phyloP scores from a whole-genome alignment of 2,329 filamentous ascomycete genomes.

The Acrocalymma vagum region DNA sequence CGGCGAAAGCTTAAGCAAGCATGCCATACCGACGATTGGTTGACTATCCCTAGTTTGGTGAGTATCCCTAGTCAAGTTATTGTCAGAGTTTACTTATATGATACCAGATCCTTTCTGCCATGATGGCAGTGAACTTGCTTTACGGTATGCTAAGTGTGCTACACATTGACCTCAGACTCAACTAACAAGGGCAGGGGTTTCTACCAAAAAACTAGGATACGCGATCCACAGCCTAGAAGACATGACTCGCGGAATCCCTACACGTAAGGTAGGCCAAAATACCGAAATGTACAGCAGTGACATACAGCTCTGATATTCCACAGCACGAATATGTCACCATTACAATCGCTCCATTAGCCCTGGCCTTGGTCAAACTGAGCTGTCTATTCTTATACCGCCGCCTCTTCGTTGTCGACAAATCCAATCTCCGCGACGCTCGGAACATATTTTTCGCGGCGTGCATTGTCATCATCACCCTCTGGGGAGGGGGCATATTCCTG shows the following conservation, averaged over 20 bases:
- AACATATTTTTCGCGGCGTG: neutral
- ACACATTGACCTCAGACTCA: too few species aligned
- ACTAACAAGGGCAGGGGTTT: too few species aligned
- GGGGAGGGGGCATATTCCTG: neutral
- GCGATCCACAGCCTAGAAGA: too few species aligned
- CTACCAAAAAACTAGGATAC: too few species aligned
- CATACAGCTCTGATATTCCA: too few species aligned
- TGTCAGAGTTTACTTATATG: too few species aligned
- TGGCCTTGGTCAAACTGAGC: neutral
- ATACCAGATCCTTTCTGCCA: too few species aligned
- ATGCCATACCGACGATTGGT: constrained; percentile 12
- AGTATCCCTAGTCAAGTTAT: neutral
- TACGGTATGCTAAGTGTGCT: too few species aligned
- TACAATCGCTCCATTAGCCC: neutral
- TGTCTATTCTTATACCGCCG: constrained; percentile 1
- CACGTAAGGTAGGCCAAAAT: too few species aligned
- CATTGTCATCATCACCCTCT: neutral
- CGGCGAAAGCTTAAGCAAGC: constrained; percentile 5
- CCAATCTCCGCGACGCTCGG: neutral
- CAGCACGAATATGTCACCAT: constrained; percentile 6
- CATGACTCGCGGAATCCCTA: too few species aligned
- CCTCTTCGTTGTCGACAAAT: constrained; percentile 2
- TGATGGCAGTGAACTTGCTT: too few species aligned
- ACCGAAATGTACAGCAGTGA: too few species aligned
- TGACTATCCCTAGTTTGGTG: constrained; percentile 9